A percentile compares a stretch with the other conserved stretches of the same genome.
These are phyloP conservation scores for Exophiala sp. DNA, from an alignment of 2,329 filamentous ascomycete genomes.

Conservation along the genomic window DNA sequence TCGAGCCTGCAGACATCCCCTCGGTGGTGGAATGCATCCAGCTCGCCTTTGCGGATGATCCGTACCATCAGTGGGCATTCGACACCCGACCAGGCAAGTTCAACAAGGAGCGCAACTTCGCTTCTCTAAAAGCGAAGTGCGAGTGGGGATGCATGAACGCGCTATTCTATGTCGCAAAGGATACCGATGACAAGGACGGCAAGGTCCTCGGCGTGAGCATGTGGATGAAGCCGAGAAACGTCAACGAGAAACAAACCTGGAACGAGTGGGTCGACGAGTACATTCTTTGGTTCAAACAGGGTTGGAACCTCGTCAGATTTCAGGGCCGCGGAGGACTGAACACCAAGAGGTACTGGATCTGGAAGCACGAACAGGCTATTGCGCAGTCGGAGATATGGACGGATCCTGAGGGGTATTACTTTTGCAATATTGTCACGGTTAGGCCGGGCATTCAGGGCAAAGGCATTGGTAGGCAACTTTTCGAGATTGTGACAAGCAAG, in stretches of 20 bases:
- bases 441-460: conserved; percentile 62
- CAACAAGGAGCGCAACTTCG: conserved; percentile 57
- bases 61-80: conserved; percentile 65
- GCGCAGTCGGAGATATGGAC: conserved; percentile 63
- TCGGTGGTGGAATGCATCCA: conserved; percentile 64
- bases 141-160: conserved; percentile 67
- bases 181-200: conserved; percentile 40
- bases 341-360: conserved; percentile 66
- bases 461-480: conserved; percentile 63
- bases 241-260: conserved; percentile 54
- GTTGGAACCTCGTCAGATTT: conserved; percentile 64
- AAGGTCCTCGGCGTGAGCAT: conserved; percentile 67
- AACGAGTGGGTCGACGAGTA: conserved; percentile 60
- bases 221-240: conserved; percentile 61
- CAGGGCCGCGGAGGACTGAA: conserved; percentile 64
- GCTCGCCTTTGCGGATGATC: conserved; percentile 63
- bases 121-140: conserved; percentile 63
- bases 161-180: conserved; percentile 67
- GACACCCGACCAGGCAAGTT: conserved; percentile 50
- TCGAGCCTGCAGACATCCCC: conserved; percentile 59
- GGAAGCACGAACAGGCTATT: conserved; percentile 63
- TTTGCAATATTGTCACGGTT: conserved; percentile 72
- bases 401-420: conserved; percentile 67
- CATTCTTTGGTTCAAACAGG: conserved; percentile 63
- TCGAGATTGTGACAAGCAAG: conserved; percentile 59